Percentiles rank a stretch among this genome's conserved stretches.
phyloP scores from a whole-genome alignment of 2,329 filamentous ascomycete species.

The Pestalotiopsis sp. region DNA sequence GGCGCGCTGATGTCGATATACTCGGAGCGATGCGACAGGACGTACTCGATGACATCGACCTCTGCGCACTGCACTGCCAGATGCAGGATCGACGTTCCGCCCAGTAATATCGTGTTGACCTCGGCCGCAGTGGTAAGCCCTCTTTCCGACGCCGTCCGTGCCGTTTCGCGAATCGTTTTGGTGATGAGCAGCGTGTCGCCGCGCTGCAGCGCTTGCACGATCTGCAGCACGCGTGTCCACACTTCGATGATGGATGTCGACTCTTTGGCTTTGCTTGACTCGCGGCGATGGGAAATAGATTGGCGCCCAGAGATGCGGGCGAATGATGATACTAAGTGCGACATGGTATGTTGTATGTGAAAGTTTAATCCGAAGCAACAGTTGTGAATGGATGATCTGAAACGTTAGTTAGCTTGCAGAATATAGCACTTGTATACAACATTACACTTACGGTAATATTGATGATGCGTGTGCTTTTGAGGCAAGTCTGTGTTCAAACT shows the following conservation, averaged over 20 bases:
- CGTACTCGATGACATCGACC: not conserved
- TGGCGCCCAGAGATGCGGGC: not conserved
- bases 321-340: not conserved
- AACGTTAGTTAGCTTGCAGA: not conserved
- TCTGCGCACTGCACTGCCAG: not conserved
- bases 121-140: not conserved
- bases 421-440: not conserved
- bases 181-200: conserved; percentile 1
- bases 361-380: not conserved
- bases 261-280: not conserved
- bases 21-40: not conserved
- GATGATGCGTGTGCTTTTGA: not conserved
- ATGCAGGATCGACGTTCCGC: not conserved
- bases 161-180: not conserved
- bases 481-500: not conserved
- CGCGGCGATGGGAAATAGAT: not conserved
- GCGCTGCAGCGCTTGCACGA: not conserved
- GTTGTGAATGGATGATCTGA: not conserved
- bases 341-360: not conserved
- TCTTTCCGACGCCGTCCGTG: not conserved
- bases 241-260: not conserved
- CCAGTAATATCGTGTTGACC: not conserved
- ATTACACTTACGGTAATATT: not conserved
- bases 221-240: not conserved
- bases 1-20: not conserved